phyloP scores from a whole-genome alignment of 2,329 filamentous ascomycete species.

The Pestalotiopsis sp. region DNA sequence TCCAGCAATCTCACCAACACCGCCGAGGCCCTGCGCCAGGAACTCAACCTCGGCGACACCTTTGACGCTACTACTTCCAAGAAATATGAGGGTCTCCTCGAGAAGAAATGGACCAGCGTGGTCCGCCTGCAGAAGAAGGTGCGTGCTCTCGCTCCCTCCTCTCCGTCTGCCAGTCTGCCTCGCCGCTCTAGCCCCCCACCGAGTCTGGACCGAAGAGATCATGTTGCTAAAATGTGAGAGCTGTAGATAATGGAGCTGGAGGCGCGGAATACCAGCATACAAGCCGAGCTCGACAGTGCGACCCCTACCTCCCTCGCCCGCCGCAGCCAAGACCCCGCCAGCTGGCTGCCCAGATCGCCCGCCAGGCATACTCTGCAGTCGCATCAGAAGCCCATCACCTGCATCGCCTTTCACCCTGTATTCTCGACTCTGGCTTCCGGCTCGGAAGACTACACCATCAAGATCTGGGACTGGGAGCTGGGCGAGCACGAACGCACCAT shows the following conservation, averaged over 20 bases:
- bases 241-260: constrained; percentile 90
- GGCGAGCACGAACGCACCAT: constrained; percentile 89
- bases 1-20: constrained; percentile 72
- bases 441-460: constrained; percentile 91
- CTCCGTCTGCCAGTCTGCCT: not conserved
- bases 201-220: not conserved
- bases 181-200: not conserved
- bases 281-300: constrained; percentile 81
- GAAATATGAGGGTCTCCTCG: constrained; percentile 90
- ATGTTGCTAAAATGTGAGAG: constrained; percentile 15
- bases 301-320: constrained; percentile 76
- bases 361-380: constrained; percentile 82
- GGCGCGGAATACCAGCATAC: constrained; percentile 70
- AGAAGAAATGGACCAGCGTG: constrained; percentile 99
- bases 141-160: constrained; percentile 22
- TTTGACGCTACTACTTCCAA: constrained; percentile 84
- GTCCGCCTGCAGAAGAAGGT: constrained; percentile 96
- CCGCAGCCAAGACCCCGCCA: constrained; percentile 79
- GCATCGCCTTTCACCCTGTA: constrained; percentile 88
- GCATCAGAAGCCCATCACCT: constrained; percentile 80
- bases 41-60: constrained; percentile 69
- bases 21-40: constrained; percentile 73
- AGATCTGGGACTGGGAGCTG: constrained; percentile 96
- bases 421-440: constrained; percentile 90
- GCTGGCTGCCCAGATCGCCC: constrained; percentile 85